Base-by-base conservation (phyloP, 139 green algal species). In the Zygnema circumcarinatum region DNA sequence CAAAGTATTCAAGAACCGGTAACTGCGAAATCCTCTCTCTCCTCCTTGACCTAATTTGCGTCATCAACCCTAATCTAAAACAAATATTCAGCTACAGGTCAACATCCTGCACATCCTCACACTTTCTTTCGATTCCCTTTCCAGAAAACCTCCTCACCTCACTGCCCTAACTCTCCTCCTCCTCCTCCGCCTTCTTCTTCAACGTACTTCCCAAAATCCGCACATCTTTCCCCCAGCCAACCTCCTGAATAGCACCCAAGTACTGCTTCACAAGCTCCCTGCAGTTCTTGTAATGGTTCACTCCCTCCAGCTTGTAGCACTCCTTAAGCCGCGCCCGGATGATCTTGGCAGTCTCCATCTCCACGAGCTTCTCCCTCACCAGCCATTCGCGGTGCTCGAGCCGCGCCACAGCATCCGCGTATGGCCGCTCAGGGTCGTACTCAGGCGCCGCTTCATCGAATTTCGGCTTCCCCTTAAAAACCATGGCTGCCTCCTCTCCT, bases 221-320 rank as follows among this genome's bases (percentile, higher is more conserved):
- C 11, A 40, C 67, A 68, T 86, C 79, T 31, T 90, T 90, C 38
- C 85, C 85, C 85, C 85, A 90, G 32, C 85, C 79, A 11, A 81
- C 62, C 33, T 80, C 40, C 79, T 90, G 85, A 32, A 89, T 87
- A 25, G 76, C 84, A 32, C 56, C 47, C 35, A 90, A 38, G 79
- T 90, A 90, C 83, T 88, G 52, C 1, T 56, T 16, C 35, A 88
- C 79, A 16, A 92, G 25, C 20, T 92, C 79, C 40, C 56, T 88
- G 79, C 88, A 92, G 11, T 92, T 92, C 67, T 92, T 67, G 36
- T 74, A 42, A 76, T 92, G 88, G 83, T 92, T 92, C 36, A 92
- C 88, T 32, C 88, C 88, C 32, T 92, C 88, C 38, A 29, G 81
- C 36, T 54, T 39, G 88, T 92, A 92, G 38, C 88, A 92, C 11